A percentile compares a stretch with the other conserved stretches of the same genome.
Conservation (phyloP, 768 basidiomycete genomes). For the Suillus bovinus region DNA sequence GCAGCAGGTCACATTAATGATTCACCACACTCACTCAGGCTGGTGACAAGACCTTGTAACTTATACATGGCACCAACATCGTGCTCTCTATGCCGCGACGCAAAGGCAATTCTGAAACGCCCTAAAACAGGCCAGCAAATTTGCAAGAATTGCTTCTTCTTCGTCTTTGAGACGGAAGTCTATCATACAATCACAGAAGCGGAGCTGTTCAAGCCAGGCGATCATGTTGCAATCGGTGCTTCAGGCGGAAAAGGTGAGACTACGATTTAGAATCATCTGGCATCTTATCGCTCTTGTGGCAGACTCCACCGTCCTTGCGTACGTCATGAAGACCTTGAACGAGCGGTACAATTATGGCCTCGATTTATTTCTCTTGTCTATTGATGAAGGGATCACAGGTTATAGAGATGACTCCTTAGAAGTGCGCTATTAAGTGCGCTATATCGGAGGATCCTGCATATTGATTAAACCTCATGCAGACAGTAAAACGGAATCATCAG, state of each 20-base stretch:
- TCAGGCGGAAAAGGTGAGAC: slow-evolving; percentile 93
- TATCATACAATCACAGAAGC: slow-evolving; percentile 92
- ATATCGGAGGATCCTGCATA: not conserved
- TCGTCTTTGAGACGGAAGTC: slow-evolving; percentile 97
- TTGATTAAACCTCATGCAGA: slow-evolving; percentile 47
- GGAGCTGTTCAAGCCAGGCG: slow-evolving; percentile 81
- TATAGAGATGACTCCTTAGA: slow-evolving; percentile 97
- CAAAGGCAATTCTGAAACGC: slow-evolving; percentile 85
- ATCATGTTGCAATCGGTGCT: slow-evolving; percentile 95
- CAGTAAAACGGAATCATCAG: slow-evolving; percentile 94
- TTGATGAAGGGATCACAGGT: slow-evolving; percentile 98
- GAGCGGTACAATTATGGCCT: slow-evolving; percentile 92
- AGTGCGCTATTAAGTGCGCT: slow-evolving; percentile 41
- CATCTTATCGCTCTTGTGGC: slow-evolving; percentile 10
- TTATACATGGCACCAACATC: slow-evolving; percentile 80
- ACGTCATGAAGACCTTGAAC: slow-evolving; percentile 95
- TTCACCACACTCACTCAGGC: not conserved
- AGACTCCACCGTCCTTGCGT: slow-evolving; percentile 98
- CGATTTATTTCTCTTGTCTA: slow-evolving; percentile 88
- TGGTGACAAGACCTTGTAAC: not conserved
- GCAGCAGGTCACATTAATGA: slow-evolving; percentile 1
- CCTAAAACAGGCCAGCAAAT: slow-evolving; percentile 98
- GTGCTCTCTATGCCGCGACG: slow-evolving; percentile 74
- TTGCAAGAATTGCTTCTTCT: slow-evolving; percentile 95
- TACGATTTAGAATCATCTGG: not conserved